Evolutionary conservation across 768 basidiomycete species (phyloP), one percentile per base, ranked within the genome.

Genomic region (Boletus rufocinnamomeus): DNA sequence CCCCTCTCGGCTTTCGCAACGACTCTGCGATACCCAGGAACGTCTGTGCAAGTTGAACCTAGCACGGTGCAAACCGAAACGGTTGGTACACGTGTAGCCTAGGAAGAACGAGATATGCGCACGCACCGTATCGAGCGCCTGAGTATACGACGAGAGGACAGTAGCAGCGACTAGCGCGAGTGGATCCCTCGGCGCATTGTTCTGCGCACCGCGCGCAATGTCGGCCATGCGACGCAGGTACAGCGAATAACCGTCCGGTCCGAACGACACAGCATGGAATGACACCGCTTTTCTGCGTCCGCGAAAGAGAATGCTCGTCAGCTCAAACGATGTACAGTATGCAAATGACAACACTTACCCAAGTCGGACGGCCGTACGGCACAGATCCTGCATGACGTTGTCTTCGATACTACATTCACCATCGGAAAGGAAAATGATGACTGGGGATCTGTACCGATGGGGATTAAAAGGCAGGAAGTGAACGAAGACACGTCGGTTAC

Each of bases 181-280:
- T 2, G 75, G 73, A 62, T 82, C 77, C 28, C 61, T 69, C 1
- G 81, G 80, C 0, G 79, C 78, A 37, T 64, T 72, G 37, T 72
- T 78, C 59, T 84, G 80, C 3, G 78, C 74, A 47, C 81, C 78
- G 7, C 63, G 65, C 0, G 85, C 84, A n/a, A 85, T 76, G 6
- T 78, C 67, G 1, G 77, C 76, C 85, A 86, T 86, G 19, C 77
- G 72, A 27, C 75, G 74, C 25, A 87, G 69, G 45, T 63, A 59
- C 6, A 9, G 44, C 44, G 60, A 64, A 9, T 44, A 64, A 34
- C 11, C 38, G 14, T 71, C 63, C 1, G 71, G 70, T 5, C 83
- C 85, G 43, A 87, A 86, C 0, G 81, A 77, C n/a, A 87, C 80
- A 0, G 84, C 66, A 46, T 86, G 85, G 63, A 86, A 82, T 0